Conservation (phyloP, 2,329 filamentous ascomycete genomes). For the Elsinoe necatrix region DNA sequence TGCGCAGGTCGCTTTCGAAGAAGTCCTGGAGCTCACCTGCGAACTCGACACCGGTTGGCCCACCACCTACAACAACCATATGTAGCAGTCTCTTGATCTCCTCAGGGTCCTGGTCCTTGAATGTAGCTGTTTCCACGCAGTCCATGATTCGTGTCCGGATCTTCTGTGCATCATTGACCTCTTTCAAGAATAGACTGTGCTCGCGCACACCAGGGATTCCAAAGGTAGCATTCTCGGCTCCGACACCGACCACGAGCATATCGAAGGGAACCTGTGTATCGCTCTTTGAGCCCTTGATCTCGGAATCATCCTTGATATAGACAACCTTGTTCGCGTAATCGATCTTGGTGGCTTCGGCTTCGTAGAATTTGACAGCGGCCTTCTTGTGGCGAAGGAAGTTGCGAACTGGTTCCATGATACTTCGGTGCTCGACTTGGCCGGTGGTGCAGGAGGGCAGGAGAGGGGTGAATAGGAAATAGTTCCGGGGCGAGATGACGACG, state of each 20-base stretch:
- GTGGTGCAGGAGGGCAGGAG: conserved; percentile 95
- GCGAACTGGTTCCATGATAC: conserved; percentile 98
- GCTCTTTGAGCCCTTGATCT: conserved; percentile 74
- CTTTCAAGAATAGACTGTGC: conserved; percentile 96
- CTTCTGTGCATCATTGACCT: conserved; percentile 88
- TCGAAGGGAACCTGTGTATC: conserved; percentile 92
- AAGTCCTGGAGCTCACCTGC: conserved; percentile 98
- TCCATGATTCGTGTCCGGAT: conserved; percentile 99
- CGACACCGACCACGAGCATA: conserved; percentile 90
- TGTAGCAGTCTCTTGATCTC: conserved; percentile 91
- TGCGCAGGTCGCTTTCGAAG: conserved; percentile 96
- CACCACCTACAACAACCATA: conserved; percentile 84
- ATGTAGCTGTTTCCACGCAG: conserved; percentile 94
- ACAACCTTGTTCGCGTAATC: conserved; percentile 85
- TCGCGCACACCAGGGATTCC: conserved; percentile 91
- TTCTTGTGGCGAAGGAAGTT: conserved; percentile 94
- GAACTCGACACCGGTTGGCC: conserved; percentile 95
- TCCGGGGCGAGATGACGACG: conserved; percentile 91
- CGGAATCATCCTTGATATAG: conserved; percentile 83
- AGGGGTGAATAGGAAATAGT: conserved; percentile 99
- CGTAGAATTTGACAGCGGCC: conserved; percentile 89
- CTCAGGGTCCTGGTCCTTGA: conserved; percentile 86
- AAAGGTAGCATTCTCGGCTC: conserved; percentile 97
- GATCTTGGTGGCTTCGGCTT: conserved; percentile 93
- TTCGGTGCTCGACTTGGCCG: conserved; percentile 94